These are phyloP conservation scores for Coemansia sp. DNA, from an alignment of 192 early-diverging fungal species.

Conservation along the genomic window DNA sequence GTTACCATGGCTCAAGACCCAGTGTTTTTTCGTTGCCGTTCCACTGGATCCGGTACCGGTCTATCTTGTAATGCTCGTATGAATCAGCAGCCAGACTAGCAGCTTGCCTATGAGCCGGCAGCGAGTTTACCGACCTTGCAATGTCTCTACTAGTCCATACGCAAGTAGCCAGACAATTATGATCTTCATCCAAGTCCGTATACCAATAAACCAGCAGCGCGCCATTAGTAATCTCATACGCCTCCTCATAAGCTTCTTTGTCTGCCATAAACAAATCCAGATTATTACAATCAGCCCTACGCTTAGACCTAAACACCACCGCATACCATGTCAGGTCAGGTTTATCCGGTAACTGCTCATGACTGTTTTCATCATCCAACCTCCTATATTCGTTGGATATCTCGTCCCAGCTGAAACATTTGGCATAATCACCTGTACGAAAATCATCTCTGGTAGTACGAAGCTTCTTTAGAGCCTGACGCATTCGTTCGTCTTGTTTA, in stretches of 20 bases:
- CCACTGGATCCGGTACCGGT: slow-evolving; percentile 34
- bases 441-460: slow-evolving; percentile 21
- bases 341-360: slow-evolving; percentile 1
- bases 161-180: slow-evolving; percentile 49
- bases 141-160: slow-evolving; percentile 42
- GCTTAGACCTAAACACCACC: slow-evolving; percentile 48
- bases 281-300: slow-evolving; percentile 36
- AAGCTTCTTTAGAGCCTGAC: slow-evolving; percentile 32
- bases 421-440: slow-evolving; percentile 30
- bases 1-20: slow-evolving; percentile 3
- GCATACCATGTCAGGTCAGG: slow-evolving; percentile 29
- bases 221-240: slow-evolving; percentile 30
- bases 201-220: slow-evolving; percentile 50
- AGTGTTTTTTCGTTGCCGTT: not conserved
- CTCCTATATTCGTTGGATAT: slow-evolving; percentile 19
- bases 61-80: slow-evolving; percentile 45
- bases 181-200: slow-evolving; percentile 34
- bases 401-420: slow-evolving; percentile 44
- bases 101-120: slow-evolving; percentile 33
- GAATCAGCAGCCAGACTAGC: slow-evolving; percentile 36
- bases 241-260: slow-evolving; percentile 40
- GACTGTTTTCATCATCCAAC: not conserved
- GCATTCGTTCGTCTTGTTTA: slow-evolving; percentile 41
- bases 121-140: slow-evolving; percentile 41
- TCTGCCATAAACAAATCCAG: slow-evolving; percentile 45